Conservation (phyloP, 2,329 filamentous ascomycete genomes). For the Coniochaeta sp. region DNA sequence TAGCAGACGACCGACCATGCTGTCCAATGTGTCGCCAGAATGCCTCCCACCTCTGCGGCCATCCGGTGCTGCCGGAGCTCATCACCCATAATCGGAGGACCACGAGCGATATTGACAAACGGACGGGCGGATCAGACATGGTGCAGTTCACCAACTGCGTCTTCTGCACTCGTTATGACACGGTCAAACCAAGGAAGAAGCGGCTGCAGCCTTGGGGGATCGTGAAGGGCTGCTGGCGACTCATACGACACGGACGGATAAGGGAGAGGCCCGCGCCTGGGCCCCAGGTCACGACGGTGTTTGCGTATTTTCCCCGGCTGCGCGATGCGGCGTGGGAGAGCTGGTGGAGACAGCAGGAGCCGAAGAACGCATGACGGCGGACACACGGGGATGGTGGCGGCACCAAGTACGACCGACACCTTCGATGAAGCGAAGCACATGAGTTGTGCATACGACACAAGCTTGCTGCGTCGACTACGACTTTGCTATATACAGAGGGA, state of each 20-base stretch:
- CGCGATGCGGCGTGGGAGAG: constrained; percentile 13
- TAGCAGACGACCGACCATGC: constrained; percentile 24
- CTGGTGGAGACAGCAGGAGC: constrained; percentile 16
- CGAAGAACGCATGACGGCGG: constrained; percentile 6
- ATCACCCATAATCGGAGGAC: background rate
- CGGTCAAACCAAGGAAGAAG: background rate
- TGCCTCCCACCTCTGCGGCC: constrained; percentile 23
- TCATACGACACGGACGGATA: background rate
- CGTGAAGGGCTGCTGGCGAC: background rate
- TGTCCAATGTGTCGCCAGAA: constrained; percentile 32
- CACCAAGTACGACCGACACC: background rate
- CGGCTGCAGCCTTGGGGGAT: constrained; percentile 8
- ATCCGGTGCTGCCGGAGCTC: constrained; percentile 21
- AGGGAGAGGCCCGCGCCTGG: background rate
- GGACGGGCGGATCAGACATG: background rate
- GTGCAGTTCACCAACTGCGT: background rate
- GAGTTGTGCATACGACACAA: background rate
- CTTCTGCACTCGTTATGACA: background rate
- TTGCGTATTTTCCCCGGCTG: background rate
- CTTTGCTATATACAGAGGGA: background rate
- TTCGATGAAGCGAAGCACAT: background rate
- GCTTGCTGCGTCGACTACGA: background rate
- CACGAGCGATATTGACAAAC: background rate
- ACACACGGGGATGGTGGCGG: background rate
- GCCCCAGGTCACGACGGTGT: background rate